These are phyloP conservation scores for Golubevia pallescens DNA, from an alignment of 1,284 basidiomycete genomes.

Conservation along the genomic window DNA sequence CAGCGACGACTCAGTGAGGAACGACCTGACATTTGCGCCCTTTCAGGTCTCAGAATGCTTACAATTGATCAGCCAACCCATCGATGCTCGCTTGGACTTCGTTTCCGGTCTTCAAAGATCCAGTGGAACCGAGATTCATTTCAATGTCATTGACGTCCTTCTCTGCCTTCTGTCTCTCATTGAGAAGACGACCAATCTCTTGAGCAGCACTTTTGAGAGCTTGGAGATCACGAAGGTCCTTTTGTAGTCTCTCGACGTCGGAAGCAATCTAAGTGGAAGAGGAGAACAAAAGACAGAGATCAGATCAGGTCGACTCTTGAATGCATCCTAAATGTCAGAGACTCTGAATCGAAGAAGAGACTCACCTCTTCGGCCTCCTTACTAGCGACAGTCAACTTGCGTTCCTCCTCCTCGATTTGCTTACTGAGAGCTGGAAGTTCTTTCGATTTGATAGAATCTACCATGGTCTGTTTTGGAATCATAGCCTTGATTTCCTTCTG, in stretches of 20 bases:
- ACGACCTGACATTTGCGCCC: too few species aligned
- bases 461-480: too few species aligned
- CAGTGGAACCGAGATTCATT: constrained; percentile 30
- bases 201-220: constrained; percentile 23
- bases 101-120: constrained; percentile 38
- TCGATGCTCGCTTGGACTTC: constrained; percentile 43
- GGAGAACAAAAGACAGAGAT: neutral
- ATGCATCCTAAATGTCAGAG: too few species aligned
- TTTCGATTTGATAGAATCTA: too few species aligned
- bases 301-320: neutral
- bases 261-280: constrained; percentile 7
- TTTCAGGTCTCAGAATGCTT: too few species aligned
- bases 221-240: constrained; percentile 31
- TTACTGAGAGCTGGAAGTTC: too few species aligned
- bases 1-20: too few species aligned
- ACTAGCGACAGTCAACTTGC: too few species aligned
- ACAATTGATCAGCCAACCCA: constrained; percentile 1
- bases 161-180: constrained; percentile 21
- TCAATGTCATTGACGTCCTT: constrained; percentile 32
- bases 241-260: constrained; percentile 20
- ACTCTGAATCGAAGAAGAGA: too few species aligned
- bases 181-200: constrained; percentile 29
- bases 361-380: too few species aligned
- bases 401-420: too few species aligned
- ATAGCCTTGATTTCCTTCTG: too few species aligned